phyloP scores from a whole-genome alignment of 495 filamentous ascomycete genomes.

The Echria macrotheca region DNA sequence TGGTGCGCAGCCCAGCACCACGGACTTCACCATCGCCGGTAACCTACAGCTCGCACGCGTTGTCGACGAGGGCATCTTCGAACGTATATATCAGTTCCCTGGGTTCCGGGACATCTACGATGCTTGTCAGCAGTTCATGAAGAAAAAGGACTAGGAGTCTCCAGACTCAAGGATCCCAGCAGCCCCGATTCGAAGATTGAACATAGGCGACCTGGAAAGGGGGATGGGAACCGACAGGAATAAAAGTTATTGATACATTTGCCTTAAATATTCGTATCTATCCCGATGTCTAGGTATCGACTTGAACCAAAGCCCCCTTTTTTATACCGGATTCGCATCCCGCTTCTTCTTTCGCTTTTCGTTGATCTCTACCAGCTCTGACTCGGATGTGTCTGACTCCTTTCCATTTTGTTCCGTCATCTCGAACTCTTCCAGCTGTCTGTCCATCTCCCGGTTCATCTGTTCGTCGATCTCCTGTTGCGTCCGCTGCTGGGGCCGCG shows the following conservation, averaged over 20 bases:
- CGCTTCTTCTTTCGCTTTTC: not conserved
- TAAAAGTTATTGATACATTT: too few relatives aligned
- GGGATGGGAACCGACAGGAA: too few relatives aligned
- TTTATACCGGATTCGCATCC: too few relatives aligned
- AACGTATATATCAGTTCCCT: not conserved
- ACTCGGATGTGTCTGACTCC: not conserved
- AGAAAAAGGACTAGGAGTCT: not conserved
- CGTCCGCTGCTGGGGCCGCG: not conserved
- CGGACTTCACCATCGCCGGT: not conserved
- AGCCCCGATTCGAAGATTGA: too few relatives aligned
- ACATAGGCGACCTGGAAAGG: too few relatives aligned
- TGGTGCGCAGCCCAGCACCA: not conserved
- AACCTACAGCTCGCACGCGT: not conserved
- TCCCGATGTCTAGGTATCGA: too few relatives aligned
- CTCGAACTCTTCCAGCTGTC: slow-evolving; percentile 15
- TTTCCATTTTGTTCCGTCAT: not conserved
- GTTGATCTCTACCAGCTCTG: not conserved
- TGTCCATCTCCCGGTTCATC: slow-evolving; percentile 9
- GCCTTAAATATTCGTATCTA: too few relatives aligned
- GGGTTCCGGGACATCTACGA: not conserved
- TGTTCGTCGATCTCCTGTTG: slow-evolving; percentile 1
- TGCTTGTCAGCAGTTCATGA: not conserved
- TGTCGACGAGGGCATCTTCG: not conserved
- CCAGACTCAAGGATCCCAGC: too few relatives aligned
- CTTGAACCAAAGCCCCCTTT: too few relatives aligned